Evolutionary conservation across 768 basidiomycete genomes (phyloP), one percentile per base, ranked within the genome.

Genomic region (Mycena leptocephala): DNA sequence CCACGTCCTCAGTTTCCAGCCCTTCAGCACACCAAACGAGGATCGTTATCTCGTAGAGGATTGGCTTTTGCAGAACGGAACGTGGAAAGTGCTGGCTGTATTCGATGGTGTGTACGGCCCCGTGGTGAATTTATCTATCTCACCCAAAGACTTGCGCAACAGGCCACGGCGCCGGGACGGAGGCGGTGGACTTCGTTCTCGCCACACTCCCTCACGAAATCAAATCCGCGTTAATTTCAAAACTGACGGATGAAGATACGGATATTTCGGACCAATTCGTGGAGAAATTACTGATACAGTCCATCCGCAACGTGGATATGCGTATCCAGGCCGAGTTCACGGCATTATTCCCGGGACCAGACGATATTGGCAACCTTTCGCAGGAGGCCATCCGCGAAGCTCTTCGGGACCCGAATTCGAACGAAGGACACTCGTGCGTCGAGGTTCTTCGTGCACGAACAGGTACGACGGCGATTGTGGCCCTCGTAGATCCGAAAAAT

Each of bases 391-490:
- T 78, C 18, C 33, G 33, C 2, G 0, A 8, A 2, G 39, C 53
- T 5, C 58, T 73, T 6, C 39, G 18, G 18, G 64, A 73, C 24
- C 72, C 64, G 26, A 33, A 67, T 14, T 69, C 75, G 5, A 16
- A 18, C 35, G 39, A 70, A 33, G 66, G 68, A 7, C 13, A 65
- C 24, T 69, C 75, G 32, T 70, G 63, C 18, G 24, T 74, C 6
- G 71, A 80, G 22, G 56, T 78, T 37, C 33, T 72, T 32, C 65
- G 71, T 0, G 77, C 77, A 3, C 28, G 62, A 11, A 76, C 75
- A 11, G 79, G 79, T 2, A 78, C 77, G 8, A 78, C 79, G 3
- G 71, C 75, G 3, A 4, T 63, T 4, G 55, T 80, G 20, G 79
- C 77, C 14, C 75, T 80, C 8, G 37, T 80, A 5, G 72, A 78